Base-by-base conservation (phyloP, 257 asterid species). In the Anisodus acutangulus region DNA sequence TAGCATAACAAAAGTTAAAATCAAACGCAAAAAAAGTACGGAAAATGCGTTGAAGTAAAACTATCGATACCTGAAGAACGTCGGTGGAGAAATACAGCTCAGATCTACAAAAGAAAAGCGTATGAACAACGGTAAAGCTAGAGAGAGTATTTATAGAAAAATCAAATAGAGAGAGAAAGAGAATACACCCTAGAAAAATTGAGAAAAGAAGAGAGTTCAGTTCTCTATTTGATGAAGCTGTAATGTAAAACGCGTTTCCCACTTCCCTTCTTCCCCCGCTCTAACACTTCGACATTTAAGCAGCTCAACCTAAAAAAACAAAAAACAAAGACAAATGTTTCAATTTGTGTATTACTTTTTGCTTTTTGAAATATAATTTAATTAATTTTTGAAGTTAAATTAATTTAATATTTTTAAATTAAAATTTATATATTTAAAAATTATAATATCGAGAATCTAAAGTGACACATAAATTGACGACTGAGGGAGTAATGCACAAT, bases 231-330 rank as follows among this genome's bases (percentile, higher is more conserved):
- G 59, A 0, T 54, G 66, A 83, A 82, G 88, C 84, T 80, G 83
- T 22, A 22, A 22, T 22, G 26, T 71, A 76, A 35, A 82, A 43
- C 76, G 70, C 88, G 85, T 84, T 81, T 59, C 55, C 35, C 35
- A 31, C 59, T 31, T 31, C 74, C 63, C 84, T 86, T 85, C 88
- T 89, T 93, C 92, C 93, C 93, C 26, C 93, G 92, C 93, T 76
- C 91, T 80, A 59, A 66, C 85, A 66, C 59, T 79, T 80, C 69
- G 83, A 86, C 89, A 31, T 31, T 31, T 31, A 51, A 80, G 82
- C 85, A 66, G 26, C 85, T 72, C 19, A 10, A 83, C 60, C 68
- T 43, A 59, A 47, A 39, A 39, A 22, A 41, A 43, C 60, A 62
- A 58, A 59, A n/a, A n/a, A 39, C 82, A 79, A 80, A 8, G 35